These are phyloP conservation scores for Noccaea caerulescens DNA, from an alignment of 345 rosid genomes.

Conservation along the genomic window DNA sequence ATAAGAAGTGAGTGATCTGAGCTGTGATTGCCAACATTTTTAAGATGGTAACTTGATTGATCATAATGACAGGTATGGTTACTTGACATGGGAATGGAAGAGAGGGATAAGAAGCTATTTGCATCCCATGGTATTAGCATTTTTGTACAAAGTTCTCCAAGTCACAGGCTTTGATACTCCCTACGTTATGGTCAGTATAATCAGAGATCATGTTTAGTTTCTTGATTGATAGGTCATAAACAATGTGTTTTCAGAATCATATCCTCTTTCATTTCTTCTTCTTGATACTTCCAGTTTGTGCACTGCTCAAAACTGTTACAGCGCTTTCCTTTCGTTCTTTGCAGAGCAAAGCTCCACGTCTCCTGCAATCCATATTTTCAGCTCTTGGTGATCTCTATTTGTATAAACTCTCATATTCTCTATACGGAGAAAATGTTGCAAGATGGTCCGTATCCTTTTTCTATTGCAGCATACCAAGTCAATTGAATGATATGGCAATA, in stretches of 20 bases:
- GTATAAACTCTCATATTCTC: constrained; percentile 64
- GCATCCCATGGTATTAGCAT: constrained; percentile 83
- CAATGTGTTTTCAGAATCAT: too few relatives aligned
- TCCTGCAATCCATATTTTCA: constrained; percentile 80
- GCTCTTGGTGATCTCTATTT: constrained; percentile 87
- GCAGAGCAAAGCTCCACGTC: constrained; percentile 73
- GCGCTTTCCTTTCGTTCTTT: constrained; percentile 12
- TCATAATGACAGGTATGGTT: constrained; percentile 65
- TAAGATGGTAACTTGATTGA: not conserved
- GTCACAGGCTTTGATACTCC: constrained; percentile 72
- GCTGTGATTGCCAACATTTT: not conserved
- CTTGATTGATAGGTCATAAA: too few relatives aligned
- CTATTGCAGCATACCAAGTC: not conserved
- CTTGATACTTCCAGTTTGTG: too few relatives aligned
- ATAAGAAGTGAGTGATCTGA: constrained; percentile 2
- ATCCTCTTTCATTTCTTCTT: not conserved
- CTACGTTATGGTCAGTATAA: constrained; percentile 59
- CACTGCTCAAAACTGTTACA: too few relatives aligned
- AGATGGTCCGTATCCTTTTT: constrained; percentile 87
- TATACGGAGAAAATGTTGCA: constrained; percentile 65
- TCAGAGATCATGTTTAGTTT: too few relatives aligned
- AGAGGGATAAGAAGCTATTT: constrained; percentile 86
- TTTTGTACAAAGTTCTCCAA: constrained; percentile 68
- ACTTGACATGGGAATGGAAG: constrained; percentile 96
- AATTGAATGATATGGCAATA: not conserved